These are phyloP conservation scores for Globisporangium nunn DNA, from an alignment of 352 stramenopile genomes.

Conservation along the genomic window DNA sequence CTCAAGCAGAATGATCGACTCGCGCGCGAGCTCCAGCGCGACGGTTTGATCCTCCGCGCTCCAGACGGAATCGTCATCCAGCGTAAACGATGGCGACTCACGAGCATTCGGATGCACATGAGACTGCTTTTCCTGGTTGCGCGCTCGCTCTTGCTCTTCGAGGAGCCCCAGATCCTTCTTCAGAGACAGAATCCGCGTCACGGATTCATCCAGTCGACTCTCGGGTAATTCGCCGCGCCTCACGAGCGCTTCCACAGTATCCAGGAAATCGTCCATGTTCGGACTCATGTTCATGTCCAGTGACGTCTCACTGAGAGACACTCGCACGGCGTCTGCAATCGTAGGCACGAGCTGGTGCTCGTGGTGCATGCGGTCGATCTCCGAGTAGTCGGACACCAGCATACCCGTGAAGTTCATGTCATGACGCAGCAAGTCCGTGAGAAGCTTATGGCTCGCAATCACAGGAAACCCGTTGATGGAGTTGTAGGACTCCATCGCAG, in stretches of 20 bases:
- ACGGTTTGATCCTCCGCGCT: slow-evolving; percentile 40
- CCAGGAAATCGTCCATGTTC: slow-evolving; percentile 36
- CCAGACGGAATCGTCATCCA: slow-evolving; percentile 26
- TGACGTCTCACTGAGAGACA: slow-evolving; percentile 76
- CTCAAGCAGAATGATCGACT: slow-evolving; percentile 77
- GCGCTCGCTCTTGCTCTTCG: slow-evolving; percentile 3
- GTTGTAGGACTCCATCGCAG: slow-evolving; percentile 90
- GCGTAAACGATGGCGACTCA: not conserved
- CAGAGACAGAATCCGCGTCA: slow-evolving; percentile 48
- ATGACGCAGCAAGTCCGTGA: slow-evolving; percentile 72
- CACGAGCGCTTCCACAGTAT: slow-evolving; percentile 51
- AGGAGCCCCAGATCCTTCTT: slow-evolving; percentile 52
- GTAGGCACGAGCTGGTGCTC: slow-evolving; percentile 76
- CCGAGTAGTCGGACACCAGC: slow-evolving; percentile 89
- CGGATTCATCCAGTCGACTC: slow-evolving; percentile 53
- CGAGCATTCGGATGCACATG: not conserved
- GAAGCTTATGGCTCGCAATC: slow-evolving; percentile 72
- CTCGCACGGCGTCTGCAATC: slow-evolving; percentile 51
- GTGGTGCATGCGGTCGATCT: slow-evolving; percentile 84
- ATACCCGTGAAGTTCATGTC: slow-evolving; percentile 88
- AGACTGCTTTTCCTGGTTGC: not conserved
- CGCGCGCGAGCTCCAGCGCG: slow-evolving; percentile 53
- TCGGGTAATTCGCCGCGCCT: slow-evolving; percentile 27
- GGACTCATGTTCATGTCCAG: slow-evolving; percentile 92
- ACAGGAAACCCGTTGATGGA: slow-evolving; percentile 85